Base-by-base conservation (phyloP, 257 asterid genomes). In the Lycium ferocissimum region DNA sequence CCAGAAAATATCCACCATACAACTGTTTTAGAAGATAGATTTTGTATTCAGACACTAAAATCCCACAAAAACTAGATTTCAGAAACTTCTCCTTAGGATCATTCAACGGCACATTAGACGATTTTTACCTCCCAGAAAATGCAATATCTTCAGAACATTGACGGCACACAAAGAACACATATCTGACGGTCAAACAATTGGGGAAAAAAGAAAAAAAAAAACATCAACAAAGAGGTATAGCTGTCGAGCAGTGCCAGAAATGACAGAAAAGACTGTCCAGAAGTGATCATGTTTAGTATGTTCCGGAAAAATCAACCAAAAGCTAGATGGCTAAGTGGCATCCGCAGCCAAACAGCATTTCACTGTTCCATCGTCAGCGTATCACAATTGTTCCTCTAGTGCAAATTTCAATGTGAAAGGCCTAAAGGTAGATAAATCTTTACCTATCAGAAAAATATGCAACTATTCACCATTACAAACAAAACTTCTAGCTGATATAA, bases 71-170 rank as follows among this genome's bases (percentile, higher is more conserved):
- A 35, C 45, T 35, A 13, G 2, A 26, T 33, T 26, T 26, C 43
- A 65, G 9, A 12, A 47, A 20, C 80, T 20, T 73, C 3, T 47
- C 40, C 43, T 20, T 13, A 73, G 0, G n/a, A 75, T 13, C 61
- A 20, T 75, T 13, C 43, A 49, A 75, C 12, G 81, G 61, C 58
- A 47, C 61, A 75, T 49, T 75, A 7, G 80, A 22, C 22, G 20
- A 12, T 6, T 49, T 51, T 49, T 22, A 20, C 81, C 81, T 47
- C 81, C 61, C 61, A 75, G 81, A 49, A 47, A 75, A 17, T 3
- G 81, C 20, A 49, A 15, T 75, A 59, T 75, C 61, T 75, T 49
- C 61, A 14, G 81, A 75, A 14, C 43, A 75, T 51, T 75, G n/a
- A 22, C 43, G 43, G 53, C 20, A 37, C 78, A 69, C 53, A 40